phyloP scores from a whole-genome alignment of 306 rosid genomes.

The Begonia masoniana region DNA sequence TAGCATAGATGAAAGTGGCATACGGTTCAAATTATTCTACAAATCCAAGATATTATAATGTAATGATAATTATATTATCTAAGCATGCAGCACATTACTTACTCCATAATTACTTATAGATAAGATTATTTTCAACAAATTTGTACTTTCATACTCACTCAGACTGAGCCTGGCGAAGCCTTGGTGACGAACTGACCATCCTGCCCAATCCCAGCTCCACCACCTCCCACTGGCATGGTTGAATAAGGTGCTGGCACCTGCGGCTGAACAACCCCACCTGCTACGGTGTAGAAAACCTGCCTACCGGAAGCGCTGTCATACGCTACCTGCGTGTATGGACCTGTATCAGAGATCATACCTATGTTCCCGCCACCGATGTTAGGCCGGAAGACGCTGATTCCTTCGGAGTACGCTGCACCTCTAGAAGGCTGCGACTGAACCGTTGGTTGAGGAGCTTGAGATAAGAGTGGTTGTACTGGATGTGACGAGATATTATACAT shows the following conservation, averaged over 20 bases:
- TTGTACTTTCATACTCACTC: slow-evolving; percentile 8
- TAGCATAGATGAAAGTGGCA: too few relatives aligned
- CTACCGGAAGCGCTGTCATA: slow-evolving; percentile 60
- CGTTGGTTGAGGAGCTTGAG: slow-evolving; percentile 17
- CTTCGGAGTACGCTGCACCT: slow-evolving; percentile 35
- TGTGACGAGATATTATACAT: slow-evolving; percentile 32
- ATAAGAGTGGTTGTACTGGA: slow-evolving; percentile 12
- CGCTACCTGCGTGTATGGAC: slow-evolving; percentile 26
- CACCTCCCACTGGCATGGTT: slow-evolving; percentile 19
- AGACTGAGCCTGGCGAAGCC: slow-evolving; percentile 57
- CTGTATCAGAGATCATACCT: slow-evolving; percentile 12
- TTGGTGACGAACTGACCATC: slow-evolving; percentile 54
- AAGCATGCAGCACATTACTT: too few relatives aligned
- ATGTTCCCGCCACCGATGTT: slow-evolving; percentile 24
- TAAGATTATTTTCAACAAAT: too few relatives aligned
- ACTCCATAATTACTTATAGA: too few relatives aligned
- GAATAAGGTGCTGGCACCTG: slow-evolving; percentile 31
- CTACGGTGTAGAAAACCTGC: slow-evolving; percentile 59
- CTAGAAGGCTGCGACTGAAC: slow-evolving; percentile 35
- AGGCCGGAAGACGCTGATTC: slow-evolving; percentile 28
- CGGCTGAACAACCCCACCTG: slow-evolving; percentile 26
- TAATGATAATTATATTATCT: too few relatives aligned
- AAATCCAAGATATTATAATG: too few relatives aligned
- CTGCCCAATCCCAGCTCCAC: slow-evolving; percentile 38
- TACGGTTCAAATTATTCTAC: too few relatives aligned